Base-by-base conservation (phyloP, 1,284 basidiomycete genomes). In the Apiotrichum sp. region DNA sequence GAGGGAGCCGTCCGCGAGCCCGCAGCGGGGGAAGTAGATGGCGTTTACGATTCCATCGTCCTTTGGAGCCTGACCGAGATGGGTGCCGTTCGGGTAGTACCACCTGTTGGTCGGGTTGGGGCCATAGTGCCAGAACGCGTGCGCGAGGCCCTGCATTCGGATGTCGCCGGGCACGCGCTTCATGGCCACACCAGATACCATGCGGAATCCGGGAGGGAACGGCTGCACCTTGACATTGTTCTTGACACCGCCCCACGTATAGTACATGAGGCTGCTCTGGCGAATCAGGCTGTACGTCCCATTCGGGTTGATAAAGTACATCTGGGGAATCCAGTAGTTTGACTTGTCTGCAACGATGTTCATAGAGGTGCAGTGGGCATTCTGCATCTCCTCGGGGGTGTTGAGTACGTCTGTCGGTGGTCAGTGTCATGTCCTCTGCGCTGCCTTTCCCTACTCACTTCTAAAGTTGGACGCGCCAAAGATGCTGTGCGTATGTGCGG, bases 401-500 rank as follows among this genome's bases (percentile, higher is more conserved):
- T 60, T 63, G 53, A 61, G 52, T 32, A 59, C 53, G 53, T 56
- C 65, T 63, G 35, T 9, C 14, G 22, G 42, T 43, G 22, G 42
- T 43, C n/a, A 43, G n/a, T 43, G 9, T 9, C 9, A n/a, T 8
- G 36, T 8, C 36, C 36, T 38, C 22, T 22, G 22, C 22, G 22
- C 22, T 22, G 22, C 22, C 22, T 38, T 38, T 38, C 36, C 7
- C 7, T 7, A 38, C 36, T 13, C 13, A 38, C 36, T 38, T 11
- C 50, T 39, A 40, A 51, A 51, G 50, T 52, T 52, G 42, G 43
- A 52, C 33, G 36, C 51, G 43, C 72, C 72, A 13, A 69, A 47
- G 36, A 74, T 67, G 45, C 69, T 69, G 59, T 79, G 78, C 0
- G 70, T 64, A 57, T 79, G 78, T 1, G 57, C 57, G 5, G 69